A percentile compares a stretch with the other conserved stretches of the same genome.
Conservation (phyloP, 352 stramenopile genomes). For the Phytophthora megakarya region DNA sequence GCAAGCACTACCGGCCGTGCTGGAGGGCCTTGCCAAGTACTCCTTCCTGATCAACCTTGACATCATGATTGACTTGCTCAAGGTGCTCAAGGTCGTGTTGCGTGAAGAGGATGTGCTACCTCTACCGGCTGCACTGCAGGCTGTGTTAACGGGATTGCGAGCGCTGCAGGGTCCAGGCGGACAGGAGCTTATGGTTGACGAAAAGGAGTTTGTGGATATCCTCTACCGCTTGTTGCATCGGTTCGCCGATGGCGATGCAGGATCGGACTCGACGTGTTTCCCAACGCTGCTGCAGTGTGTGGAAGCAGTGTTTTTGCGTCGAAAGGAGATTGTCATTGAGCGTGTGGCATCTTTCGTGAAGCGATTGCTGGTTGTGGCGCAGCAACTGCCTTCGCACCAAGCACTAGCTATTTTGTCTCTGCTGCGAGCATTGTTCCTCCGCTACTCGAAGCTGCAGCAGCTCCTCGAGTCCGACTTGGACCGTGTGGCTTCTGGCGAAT, state of each 20-base stretch:
- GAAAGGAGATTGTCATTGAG: slow-evolving; percentile 94
- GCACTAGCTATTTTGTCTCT: slow-evolving; percentile 88
- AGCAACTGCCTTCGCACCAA: slow-evolving; percentile 86
- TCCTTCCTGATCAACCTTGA: slow-evolving; percentile 98
- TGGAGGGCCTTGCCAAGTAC: slow-evolving; percentile 95
- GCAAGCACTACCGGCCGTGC: slow-evolving; percentile 89
- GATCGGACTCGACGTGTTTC: slow-evolving; percentile 56
- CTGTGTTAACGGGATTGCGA: slow-evolving; percentile 92
- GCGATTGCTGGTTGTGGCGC: slow-evolving; percentile 88
- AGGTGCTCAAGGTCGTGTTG: slow-evolving; percentile 94
- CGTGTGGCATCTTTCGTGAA: slow-evolving; percentile 96
- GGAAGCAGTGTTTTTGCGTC: slow-evolving; percentile 92
- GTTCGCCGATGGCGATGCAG: slow-evolving; percentile 67
- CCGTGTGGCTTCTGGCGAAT: slow-evolving; percentile 93
- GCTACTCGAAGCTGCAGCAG: slow-evolving; percentile 94
- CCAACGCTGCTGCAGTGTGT: slow-evolving; percentile 90
- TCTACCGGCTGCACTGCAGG: slow-evolving; percentile 71
- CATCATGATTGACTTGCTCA: slow-evolving; percentile 96
- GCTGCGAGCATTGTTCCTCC: slow-evolving; percentile 88
- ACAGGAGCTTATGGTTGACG: slow-evolving; percentile 95
- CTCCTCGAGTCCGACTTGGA: slow-evolving; percentile 96
- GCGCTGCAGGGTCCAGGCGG: slow-evolving; percentile 92
- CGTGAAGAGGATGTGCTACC: slow-evolving; percentile 73
- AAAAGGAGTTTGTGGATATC: slow-evolving; percentile 96
- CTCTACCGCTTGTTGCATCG: slow-evolving; percentile 91